Conservation (phyloP, 2,329 filamentous ascomycete species). For the Mollisia scopiformis region DNA sequence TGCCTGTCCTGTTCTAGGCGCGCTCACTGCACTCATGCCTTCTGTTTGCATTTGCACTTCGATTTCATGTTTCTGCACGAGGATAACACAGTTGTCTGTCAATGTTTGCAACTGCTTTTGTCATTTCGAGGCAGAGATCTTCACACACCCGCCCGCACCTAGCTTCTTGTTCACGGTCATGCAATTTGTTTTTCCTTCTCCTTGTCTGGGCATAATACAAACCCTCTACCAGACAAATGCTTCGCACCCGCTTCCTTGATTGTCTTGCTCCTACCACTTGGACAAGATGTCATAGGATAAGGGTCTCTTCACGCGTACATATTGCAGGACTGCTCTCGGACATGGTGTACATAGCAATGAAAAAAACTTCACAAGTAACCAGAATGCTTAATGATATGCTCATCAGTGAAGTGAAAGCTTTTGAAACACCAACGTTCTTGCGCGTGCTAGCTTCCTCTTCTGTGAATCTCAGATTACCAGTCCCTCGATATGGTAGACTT, state of each 20-base stretch:
- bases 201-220: slow-evolving; percentile 6
- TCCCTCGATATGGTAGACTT: no score
- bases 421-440: no score
- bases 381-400: neutral
- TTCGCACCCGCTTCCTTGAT: slow-evolving; percentile 12
- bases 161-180: slow-evolving; percentile 6
- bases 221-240: slow-evolving; percentile 4
- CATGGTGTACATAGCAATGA: neutral
- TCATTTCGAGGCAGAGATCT: neutral
- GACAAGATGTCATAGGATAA: slow-evolving; percentile 27
- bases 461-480: no score
- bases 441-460: no score
- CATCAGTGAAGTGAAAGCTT: no score
- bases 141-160: slow-evolving; percentile 3
- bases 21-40: slow-evolving; percentile 1
- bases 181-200: slow-evolving; percentile 4
- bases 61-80: neutral
- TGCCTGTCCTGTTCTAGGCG: slow-evolving; percentile 1
- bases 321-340: neutral
- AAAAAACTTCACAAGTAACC: neutral
- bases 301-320: neutral
- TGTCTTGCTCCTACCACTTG: slow-evolving; percentile 22
- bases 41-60: slow-evolving; percentile 4
- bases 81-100: neutral
- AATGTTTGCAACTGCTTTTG: neutral